Base-by-base conservation (phyloP, 257 asterid genomes). In the Handroanthus guayacan region DNA sequence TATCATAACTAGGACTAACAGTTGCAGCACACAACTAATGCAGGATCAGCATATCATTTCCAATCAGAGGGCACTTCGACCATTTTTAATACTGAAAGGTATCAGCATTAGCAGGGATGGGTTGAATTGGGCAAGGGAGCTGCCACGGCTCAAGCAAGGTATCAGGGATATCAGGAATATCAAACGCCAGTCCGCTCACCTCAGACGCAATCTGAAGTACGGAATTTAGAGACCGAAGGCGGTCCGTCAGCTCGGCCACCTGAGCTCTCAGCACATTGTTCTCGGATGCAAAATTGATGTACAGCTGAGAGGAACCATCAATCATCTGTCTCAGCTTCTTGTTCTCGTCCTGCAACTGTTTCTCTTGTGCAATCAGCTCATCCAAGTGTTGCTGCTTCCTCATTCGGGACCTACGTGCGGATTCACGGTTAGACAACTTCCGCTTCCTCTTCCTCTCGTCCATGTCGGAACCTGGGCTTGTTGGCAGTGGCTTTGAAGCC, bases 341-440 rank as follows among this genome's bases (percentile, higher is more conserved):
- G 73, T 89, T 91, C 78, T 89, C 91, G 45, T 81, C 87, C 69
- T 81, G 70, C 56, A 90, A 47, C 56, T 77, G 83, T 45, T 78
- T 83, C 75, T 75, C 85, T 70, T 93, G 87, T 9, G 62, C 83
- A 37, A 76, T 64, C 44, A 91, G 82, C 79, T 87, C 92, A 18
- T 84, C 96, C 38, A 87, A 47, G 51, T 79, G 97, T 37, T 87
- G 92, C 75, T 91, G 93, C 84, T 91, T 93, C 87, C 52, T 86
- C 91, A 86, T 78, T 3, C 98, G 87, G 18, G 97, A 93, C 69
- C 97, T 84, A 54, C 88, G 85, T 0, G 98, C 98, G 5, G 98
- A 93, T 61, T 91, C 97, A 0, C 98, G 93, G 69, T 93, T 93
- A 0, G 98, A 93, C 62, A 89, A 69, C 93, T 89, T 93, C 4